Evolutionary conservation across 345 rosid species (phyloP), one percentile per base, ranked within the genome.

Genomic region (Hibiscus mutabilis): DNA sequence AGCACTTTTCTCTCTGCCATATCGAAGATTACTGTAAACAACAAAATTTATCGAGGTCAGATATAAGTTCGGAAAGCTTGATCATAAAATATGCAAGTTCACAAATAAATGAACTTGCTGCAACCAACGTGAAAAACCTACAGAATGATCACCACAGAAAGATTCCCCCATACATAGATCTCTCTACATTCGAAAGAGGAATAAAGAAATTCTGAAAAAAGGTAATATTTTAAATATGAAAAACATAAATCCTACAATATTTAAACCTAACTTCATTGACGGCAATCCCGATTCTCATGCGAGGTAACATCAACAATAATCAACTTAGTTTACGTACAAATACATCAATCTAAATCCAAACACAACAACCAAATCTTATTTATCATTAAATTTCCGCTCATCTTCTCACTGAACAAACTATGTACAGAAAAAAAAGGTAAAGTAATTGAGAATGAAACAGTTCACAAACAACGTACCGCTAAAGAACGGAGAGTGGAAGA

Each of bases 1-100:
- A 92, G 75, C 5, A 94, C 98, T 81, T 94, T 94, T 24, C 98
- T 76, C 51, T 94, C 98, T 86, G 97, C 97, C 98, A 91, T 92
- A 29, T 29, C 33, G 33, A 29, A 29, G 33, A 29, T 29, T 29
- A 29, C 33, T 29, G 33, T 29, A 29, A 29, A 29, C 33, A 29
- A 29, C 29, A 27, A 29, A 29, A 2, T 29, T 25, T 29, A 29
- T 29, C 33, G 5, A 29, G 33, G 33, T 29, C 4, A 4, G 33
- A 29, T 29, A 29, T 29, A 29, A 29, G 33, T 29, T 4, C 33
- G 5, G 33, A 29, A 2, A 3, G 33, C 33, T 94, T 91, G 72
- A 92, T 95, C 40, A 95, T 96, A 85, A 95, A 95, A 84, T 95
- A 97, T 78, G 92, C 98, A 73, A 25, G 27, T 25, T 2, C 27